These are phyloP conservation scores for Ormosia emarginata DNA, from an alignment of 306 rosid genomes.

Conservation along the genomic window DNA sequence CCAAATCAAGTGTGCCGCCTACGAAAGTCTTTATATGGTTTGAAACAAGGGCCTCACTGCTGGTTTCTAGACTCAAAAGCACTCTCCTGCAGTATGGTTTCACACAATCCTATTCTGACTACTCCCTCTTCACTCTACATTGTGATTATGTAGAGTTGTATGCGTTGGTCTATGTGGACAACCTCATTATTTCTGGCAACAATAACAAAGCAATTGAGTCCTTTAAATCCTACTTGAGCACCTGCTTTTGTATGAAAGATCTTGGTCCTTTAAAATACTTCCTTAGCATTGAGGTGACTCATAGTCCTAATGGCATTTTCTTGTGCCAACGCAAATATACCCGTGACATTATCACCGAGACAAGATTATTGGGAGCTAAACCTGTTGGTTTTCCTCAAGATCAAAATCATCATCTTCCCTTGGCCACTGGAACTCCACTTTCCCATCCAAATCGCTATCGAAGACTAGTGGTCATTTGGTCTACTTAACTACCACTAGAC, in stretches of 20 bases:
- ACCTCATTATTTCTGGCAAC: background rate
- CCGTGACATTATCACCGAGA: background rate
- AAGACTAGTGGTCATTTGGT: background rate
- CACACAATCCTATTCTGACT: background rate
- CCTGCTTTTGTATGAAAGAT: background rate
- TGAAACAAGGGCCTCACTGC: background rate
- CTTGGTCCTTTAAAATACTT: background rate
- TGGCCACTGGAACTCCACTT: background rate
- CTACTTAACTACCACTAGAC: background rate
- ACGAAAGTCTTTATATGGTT: background rate
- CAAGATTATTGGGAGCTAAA: background rate
- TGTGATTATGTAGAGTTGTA: background rate
- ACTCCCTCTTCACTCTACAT: background rate
- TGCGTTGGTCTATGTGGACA: background rate
- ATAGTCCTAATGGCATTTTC: background rate
- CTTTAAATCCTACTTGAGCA: background rate
- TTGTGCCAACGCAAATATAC: background rate
- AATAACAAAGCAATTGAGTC: background rate
- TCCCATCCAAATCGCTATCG: background rate
- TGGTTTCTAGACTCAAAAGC: background rate
- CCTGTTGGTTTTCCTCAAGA: background rate
- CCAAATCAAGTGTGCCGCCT: too few species aligned
- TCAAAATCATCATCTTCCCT: background rate
- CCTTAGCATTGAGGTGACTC: background rate
- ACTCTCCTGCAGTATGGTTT: background rate